These are phyloP conservation scores for Diplodia mutila DNA, from an alignment of 2,329 filamentous ascomycete species.

Conservation along the genomic window DNA sequence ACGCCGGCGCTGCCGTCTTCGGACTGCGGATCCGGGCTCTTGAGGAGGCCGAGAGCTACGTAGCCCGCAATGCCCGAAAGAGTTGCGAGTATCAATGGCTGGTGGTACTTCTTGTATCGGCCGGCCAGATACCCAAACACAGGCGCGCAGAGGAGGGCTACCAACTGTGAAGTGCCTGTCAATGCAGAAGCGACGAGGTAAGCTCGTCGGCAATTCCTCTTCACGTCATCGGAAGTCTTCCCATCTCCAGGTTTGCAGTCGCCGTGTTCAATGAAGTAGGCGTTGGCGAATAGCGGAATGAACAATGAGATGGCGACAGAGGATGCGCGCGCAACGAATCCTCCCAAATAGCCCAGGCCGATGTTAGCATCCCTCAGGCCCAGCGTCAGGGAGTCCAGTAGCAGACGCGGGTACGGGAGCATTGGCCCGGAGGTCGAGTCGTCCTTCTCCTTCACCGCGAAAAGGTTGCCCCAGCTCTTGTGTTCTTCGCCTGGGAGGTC, in stretches of 20 bases:
- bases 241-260: constrained; percentile 65
- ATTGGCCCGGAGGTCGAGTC: constrained; percentile 42
- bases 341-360: constrained; percentile 84
- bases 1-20: constrained; percentile 70
- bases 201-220: constrained; percentile 80
- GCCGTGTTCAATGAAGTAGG: constrained; percentile 81
- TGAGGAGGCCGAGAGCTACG: constrained; percentile 71
- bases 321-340: constrained; percentile 87
- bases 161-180: constrained; percentile 84
- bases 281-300: constrained; percentile 89
- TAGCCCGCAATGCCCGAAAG: constrained; percentile 79
- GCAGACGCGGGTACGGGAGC: constrained; percentile 58
- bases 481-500: constrained; percentile 71
- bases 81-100: constrained; percentile 74
- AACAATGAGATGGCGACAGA: constrained; percentile 95
- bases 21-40: constrained; percentile 74
- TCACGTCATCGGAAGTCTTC: constrained; percentile 64
- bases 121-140: constrained; percentile 85
- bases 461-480: constrained; percentile 66
- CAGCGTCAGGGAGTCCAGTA: constrained; percentile 54
- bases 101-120: constrained; percentile 63
- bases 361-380: constrained; percentile 79
- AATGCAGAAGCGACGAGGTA: constrained; percentile 87
- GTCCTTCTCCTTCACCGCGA: constrained; percentile 34
- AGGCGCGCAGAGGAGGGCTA: constrained; percentile 83